These are phyloP conservation scores for Mycogone perniciosa DNA, from an alignment of 2,329 filamentous ascomycete species.

Conservation along the genomic window DNA sequence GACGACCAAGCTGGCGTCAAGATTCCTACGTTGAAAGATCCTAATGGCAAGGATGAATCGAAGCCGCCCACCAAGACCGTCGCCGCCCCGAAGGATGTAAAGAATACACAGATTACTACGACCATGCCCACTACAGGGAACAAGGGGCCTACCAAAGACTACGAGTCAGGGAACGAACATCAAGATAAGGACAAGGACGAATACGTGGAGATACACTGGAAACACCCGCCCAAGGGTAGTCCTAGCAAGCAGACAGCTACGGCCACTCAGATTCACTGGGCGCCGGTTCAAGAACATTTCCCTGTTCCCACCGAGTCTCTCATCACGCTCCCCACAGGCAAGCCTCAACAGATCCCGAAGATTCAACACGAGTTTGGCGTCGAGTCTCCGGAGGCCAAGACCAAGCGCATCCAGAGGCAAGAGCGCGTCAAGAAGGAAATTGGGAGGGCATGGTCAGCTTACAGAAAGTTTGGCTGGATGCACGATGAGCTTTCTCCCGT, in stretches of 20 bases:
- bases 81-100: not conserved
- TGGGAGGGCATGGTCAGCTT: constrained; percentile 73
- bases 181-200: not conserved
- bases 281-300: constrained; percentile 66
- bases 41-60: constrained; percentile 5
- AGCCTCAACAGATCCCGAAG: constrained; percentile 62
- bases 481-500: constrained; percentile 82
- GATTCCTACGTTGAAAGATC: constrained; percentile 10
- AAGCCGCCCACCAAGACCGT: constrained; percentile 7
- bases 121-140: not conserved
- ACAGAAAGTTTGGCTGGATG: constrained; percentile 71
- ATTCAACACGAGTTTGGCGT: constrained; percentile 69
- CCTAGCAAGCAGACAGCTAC: constrained; percentile 10
- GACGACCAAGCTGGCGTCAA: constrained; percentile 10
- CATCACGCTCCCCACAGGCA: constrained; percentile 67
- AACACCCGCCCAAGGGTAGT: constrained; percentile 22
- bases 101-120: not conserved
- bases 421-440: constrained; percentile 67
- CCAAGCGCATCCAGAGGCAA: constrained; percentile 58
- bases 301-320: constrained; percentile 65
- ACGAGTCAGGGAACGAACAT: not conserved
- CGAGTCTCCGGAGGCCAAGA: constrained; percentile 55
- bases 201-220: constrained; percentile 17
- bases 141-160: not conserved
- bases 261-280: constrained; percentile 56